Evolutionary conservation across 257 asterid species (phyloP), one percentile per base, ranked within the genome.

Genomic region (Eucommia ulmoides): DNA sequence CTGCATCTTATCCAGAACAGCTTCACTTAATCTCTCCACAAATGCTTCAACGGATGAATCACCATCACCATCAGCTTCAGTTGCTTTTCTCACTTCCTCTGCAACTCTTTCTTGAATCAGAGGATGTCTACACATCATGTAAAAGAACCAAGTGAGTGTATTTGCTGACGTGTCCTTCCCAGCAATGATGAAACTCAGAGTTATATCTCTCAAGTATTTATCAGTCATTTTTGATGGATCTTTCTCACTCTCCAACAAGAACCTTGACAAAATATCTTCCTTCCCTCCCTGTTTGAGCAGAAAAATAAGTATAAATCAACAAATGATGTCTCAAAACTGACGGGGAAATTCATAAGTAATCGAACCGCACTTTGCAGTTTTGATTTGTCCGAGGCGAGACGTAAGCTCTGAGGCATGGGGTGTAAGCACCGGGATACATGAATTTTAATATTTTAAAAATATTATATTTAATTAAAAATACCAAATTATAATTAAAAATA

Each of bases 111-210:
- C 68, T 54, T 82, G 86, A 0, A 74, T 41, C 20, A n/a, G 50
- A 23, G 83, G 89, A 55, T 76, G 69, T 56, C 70, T 79, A 73
- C 93, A 82, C 72, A 82, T 58, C 77, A 79, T 66, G 59, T 82
- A 82, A 60, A 82, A 64, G 53, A 82, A 82, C 93, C 89, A 79
- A 6, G 93, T 71, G 33, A 82, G 89, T 18, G 83, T 68, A 49
- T 72, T 74, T 0, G 86, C 86, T 38, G 89, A 74, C 17, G 89
- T 71, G 53, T 82, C 89, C 59, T 82, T 82, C 21, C 93, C 89
- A 42, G 89, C 93, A 63, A 79, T 76, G 24, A 82, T 79, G 62
- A 82, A 79, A 62, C 86, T 79, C 7, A 82, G 76, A 20, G 77
- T 76, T 55, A 82, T 82, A 24, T 82, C 89, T 65, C 73, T 74